phyloP scores from a whole-genome alignment of 2,329 filamentous ascomycete genomes.

The Epichloe sibirici region DNA sequence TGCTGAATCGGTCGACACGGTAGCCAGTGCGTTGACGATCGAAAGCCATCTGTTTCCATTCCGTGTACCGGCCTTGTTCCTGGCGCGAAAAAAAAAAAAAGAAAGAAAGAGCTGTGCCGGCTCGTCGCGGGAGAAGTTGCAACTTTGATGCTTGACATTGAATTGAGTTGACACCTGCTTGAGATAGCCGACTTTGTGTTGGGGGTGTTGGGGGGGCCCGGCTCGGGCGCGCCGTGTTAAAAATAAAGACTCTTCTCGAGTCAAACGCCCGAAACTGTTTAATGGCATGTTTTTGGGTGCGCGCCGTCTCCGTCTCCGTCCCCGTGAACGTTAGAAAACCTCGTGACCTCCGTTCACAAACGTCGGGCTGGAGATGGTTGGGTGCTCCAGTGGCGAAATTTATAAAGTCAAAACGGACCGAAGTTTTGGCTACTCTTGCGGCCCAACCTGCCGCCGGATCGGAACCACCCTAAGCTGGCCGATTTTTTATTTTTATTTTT shows the following conservation, averaged over 20 bases:
- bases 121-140: neutral
- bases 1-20: neutral
- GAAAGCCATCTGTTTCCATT: neutral
- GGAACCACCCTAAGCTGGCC: neutral
- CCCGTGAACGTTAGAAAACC: neutral
- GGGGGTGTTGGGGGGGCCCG: no score
- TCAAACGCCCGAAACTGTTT: neutral
- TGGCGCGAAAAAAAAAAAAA: neutral
- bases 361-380: neutral
- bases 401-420: neutral
- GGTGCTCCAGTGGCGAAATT: neutral
- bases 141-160: neutral
- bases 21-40: neutral
- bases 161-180: neutral
- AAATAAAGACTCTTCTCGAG: neutral
- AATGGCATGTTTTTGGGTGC: neutral
- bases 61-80: neutral
- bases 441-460: neutral
- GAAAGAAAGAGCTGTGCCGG: no score
- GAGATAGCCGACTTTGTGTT: neutral
- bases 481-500: no score
- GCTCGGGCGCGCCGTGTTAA: neutral
- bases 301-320: neutral
- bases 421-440: neutral
- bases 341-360: neutral